A percentile compares a stretch with the other conserved stretches of the same genome.
These are phyloP conservation scores for Diplocarpon rosae DNA, from an alignment of 2,329 filamentous ascomycete genomes.

Conservation along the genomic window DNA sequence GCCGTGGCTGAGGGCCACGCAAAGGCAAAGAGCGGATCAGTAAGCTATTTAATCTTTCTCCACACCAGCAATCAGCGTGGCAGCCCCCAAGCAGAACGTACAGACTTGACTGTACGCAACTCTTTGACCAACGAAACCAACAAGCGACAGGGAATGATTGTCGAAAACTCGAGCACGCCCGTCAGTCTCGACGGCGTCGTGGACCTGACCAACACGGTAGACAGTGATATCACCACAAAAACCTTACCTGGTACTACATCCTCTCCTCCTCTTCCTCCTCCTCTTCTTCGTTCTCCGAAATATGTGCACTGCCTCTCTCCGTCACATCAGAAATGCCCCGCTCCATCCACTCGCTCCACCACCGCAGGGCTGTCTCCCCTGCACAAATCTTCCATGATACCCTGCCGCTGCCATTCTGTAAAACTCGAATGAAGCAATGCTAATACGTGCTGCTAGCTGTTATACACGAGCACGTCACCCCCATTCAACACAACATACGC, in stretches of 20 bases:
- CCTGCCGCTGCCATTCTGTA: too few relatives aligned
- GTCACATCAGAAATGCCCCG: constrained; percentile 4
- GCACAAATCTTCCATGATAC: constrained; percentile 12
- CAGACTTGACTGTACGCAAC: not conserved
- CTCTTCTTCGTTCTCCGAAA: constrained; percentile 6
- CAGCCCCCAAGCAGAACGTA: not conserved
- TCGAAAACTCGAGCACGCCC: constrained; percentile 11
- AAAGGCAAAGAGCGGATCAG: constrained; percentile 7
- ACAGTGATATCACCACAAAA: constrained; percentile 23
- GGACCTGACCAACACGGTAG: constrained; percentile 22
- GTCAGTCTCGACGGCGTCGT: constrained; percentile 20
- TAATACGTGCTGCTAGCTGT: constrained; percentile 31
- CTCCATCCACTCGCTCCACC: constrained; percentile 1
- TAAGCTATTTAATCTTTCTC: constrained; percentile 9
- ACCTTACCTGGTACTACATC: constrained; percentile 21
- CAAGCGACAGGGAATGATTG: constrained; percentile 7
- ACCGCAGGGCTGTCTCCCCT: constrained; percentile 5
- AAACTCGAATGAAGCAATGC: too few relatives aligned
- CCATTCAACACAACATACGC: constrained; percentile 34
- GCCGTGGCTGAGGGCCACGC: not conserved
- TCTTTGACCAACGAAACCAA: too few relatives aligned
- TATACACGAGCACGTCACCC: constrained; percentile 36
- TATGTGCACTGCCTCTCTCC: not conserved
- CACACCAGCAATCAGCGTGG: constrained; percentile 1
- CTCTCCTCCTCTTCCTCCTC: constrained; percentile 4